These are phyloP conservation scores for Claviceps cyperi DNA, from an alignment of 2,329 filamentous ascomycete genomes.

Conservation along the genomic window DNA sequence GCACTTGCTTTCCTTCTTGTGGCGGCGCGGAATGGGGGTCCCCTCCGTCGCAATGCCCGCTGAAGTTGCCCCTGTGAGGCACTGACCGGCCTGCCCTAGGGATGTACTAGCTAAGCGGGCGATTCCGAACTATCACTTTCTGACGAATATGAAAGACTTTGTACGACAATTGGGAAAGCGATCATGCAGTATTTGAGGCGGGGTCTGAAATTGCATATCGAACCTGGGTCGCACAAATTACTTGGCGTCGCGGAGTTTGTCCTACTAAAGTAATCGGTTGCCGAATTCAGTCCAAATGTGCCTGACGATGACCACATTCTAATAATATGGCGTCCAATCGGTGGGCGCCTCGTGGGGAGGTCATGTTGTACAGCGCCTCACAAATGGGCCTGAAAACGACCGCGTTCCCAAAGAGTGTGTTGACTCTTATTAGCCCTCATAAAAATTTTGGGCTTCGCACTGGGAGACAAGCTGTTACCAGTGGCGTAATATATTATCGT, in stretches of 20 bases:
- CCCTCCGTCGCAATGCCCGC: too few relatives aligned
- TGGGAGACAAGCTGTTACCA: too few relatives aligned
- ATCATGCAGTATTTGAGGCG: not conserved
- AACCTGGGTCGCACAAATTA: not conserved
- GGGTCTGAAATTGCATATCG: slow-evolving; percentile 1
- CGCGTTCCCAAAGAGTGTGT: not conserved
- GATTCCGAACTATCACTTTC: not conserved
- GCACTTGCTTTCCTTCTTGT: not conserved
- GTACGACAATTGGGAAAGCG: not conserved
- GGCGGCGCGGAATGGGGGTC: not conserved
- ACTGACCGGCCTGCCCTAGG: not conserved
- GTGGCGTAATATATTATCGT: not conserved
- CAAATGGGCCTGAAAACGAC: not conserved
- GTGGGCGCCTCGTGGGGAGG: not conserved
- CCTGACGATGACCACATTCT: slow-evolving; percentile 1
- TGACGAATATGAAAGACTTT: not conserved
- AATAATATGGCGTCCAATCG: not conserved
- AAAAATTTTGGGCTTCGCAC: not conserved
- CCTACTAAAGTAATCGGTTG: not conserved
- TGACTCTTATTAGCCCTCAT: too few relatives aligned
- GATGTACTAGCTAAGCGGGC: not conserved
- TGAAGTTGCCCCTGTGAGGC: not conserved
- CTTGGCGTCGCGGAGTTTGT: not conserved
- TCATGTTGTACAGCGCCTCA: not conserved
- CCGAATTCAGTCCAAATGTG: not conserved